Evolutionary conservation across 257 asterid genomes (phyloP).

Genomic region (Osmanthus fragrans): DNA sequence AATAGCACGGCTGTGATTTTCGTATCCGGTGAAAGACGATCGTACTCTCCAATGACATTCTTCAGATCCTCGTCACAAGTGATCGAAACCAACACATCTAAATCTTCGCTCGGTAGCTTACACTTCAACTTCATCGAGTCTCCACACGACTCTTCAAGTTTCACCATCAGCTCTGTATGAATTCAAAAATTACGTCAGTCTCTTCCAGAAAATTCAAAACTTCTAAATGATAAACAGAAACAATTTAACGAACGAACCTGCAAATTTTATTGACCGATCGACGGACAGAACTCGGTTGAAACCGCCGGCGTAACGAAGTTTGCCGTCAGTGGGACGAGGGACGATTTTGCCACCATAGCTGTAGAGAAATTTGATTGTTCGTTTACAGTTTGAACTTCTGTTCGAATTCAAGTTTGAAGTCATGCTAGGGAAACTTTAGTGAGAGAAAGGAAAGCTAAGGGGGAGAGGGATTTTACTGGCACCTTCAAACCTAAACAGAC

Average conservation of each 20-base stretch:
- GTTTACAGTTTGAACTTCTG: not conserved
- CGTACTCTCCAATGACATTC: conserved; percentile 67
- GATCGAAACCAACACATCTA: conserved; percentile 68
- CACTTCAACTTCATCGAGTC: conserved; percentile 66
- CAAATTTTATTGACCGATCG: conserved; percentile 33
- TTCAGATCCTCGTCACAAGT: conserved; percentile 72
- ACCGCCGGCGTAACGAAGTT: conserved; percentile 50
- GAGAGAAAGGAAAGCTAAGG: not conserved
- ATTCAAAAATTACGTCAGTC: not conserved
- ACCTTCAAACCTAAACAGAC: not conserved
- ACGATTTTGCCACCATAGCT: conserved; percentile 49
- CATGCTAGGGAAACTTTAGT: conserved; percentile 21
- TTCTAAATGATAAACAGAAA: no score
- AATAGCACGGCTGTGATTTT: conserved; percentile 70
- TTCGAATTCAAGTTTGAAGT: conserved; percentile 18
- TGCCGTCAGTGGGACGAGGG: conserved; percentile 46
- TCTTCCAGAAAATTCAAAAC: not conserved
- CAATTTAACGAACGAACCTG: conserved; percentile 32
- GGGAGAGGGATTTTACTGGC: not conserved
- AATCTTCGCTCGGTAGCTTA: conserved; percentile 72
- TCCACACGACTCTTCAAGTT: conserved; percentile 74
- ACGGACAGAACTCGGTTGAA: conserved; percentile 43
- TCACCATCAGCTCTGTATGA: conserved; percentile 62
- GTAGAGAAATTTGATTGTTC: conserved; percentile 41
- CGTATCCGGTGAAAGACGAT: conserved; percentile 48